Percentiles rank a stretch among this genome's conserved stretches.
These are phyloP conservation scores for Ceratobasidium sp. DNA, from an alignment of 1,284 basidiomycete genomes.

Conservation along the genomic window DNA sequence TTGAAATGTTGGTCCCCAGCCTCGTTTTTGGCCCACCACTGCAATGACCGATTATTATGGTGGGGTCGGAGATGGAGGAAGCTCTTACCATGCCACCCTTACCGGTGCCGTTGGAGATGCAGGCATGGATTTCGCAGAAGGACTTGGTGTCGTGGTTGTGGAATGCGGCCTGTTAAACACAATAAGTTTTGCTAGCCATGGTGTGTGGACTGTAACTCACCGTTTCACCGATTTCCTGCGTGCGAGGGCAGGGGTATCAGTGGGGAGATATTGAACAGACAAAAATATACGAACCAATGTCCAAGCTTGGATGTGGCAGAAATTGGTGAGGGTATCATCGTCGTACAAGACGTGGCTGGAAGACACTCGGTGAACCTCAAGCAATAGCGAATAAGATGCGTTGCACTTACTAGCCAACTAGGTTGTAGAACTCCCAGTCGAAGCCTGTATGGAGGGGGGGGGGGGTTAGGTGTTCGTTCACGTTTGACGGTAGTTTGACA, in stretches of 20 bases:
- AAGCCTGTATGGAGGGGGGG: background rate
- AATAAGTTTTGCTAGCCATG: too few species aligned
- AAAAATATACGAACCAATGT: background rate
- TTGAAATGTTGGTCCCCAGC: background rate
- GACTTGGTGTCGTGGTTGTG: conserved; percentile 29
- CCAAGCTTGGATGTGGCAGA: conserved; percentile 30
- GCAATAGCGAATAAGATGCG: background rate
- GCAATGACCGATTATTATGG: background rate
- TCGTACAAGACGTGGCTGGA: conserved; percentile 12
- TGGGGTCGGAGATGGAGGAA: background rate
- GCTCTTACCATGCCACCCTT: conserved; percentile 19
- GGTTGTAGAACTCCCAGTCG: conserved; percentile 25
- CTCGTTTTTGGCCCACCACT: conserved; percentile 12
- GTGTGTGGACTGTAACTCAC: background rate
- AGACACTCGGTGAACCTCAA: background rate
- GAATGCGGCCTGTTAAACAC: conserved; percentile 43
- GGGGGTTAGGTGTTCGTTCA: background rate
- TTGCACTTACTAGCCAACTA: conserved; percentile 13
- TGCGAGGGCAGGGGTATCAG: background rate
- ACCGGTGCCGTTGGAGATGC: conserved; percentile 32
- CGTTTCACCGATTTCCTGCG: background rate
- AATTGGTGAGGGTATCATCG: conserved; percentile 8
- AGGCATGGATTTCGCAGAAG: conserved; percentile 38
- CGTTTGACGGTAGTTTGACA: background rate
- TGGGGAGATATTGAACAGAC: background rate